Evolutionary conservation across 2,329 filamentous ascomycete genomes (phyloP), one percentile per base, ranked within the genome.

Genomic region (Cladophialophora chaetospira): DNA sequence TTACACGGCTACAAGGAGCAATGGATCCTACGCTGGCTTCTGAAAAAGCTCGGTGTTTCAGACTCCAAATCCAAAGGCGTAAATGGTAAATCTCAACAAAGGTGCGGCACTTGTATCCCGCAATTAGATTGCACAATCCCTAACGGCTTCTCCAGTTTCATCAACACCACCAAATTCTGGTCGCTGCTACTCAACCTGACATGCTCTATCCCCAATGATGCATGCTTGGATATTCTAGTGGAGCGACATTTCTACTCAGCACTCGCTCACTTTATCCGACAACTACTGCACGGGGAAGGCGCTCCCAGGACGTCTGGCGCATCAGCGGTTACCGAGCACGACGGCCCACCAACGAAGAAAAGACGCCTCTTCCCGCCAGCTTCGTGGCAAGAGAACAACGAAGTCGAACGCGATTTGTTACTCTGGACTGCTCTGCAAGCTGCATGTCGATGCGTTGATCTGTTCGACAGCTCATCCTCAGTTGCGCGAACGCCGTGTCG

Each of bases 11-110:
- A 74, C 25, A 80, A 82, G 66, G 82, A 84, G 65, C 84, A 88
- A 74, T 88, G 85, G 84, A 77, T 87, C 11, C 68, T 88, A 55
- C 80, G 82, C 66, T 88, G 86, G 86, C 71, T 88, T 21, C 73
- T 87, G 65, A 85, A 83, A 64, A 85, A 82, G 67, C 63, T 87
- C 50, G 80, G 77, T 63, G 69, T 72, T 45, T 70, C 66, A 45
- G 69, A 70, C 15, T 10, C 43, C 11, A 57, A 53, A 35, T 36
- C 28, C 21, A 42, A 36, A 11, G 11, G 17, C 26, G 25, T 17
- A 36, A n/a, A 17, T 23, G 31, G 8, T 15, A 17, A 35, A 5
- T 19, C 26, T 51, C 48, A 47, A 40, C 15, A 13, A 57, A 44
- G 42, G 43, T 40, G 19, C 17, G 25, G 11, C 17, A 35, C 19